Base-by-base conservation (phyloP, 257 asterid species). In the Solanum phureja region DNA sequence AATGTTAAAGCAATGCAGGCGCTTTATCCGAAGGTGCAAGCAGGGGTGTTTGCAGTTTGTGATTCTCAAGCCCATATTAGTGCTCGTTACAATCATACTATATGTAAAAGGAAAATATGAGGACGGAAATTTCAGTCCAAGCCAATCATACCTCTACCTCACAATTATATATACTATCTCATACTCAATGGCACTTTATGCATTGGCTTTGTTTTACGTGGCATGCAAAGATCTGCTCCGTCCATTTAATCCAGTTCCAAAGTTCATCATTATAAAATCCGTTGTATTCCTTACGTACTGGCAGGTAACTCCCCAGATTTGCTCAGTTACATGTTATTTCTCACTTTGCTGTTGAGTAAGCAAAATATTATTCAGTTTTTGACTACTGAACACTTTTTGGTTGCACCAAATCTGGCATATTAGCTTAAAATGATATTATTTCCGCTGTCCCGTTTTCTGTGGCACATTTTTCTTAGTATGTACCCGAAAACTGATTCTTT, bases 1-100 rank as follows among this genome's bases (percentile, higher is more conserved):
- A 37, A 29, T 66, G 83, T 83, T 85, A n/a, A 87, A 40, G 75
- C 37, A 52, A 64, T 92, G 95, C 98, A 96, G 99, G 93, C 98
- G 98, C 91, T 97, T 97, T 90, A 96, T 97, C 89, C 93, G 99
- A 92, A 94, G 98, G 88, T 97, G 98, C 93, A 97, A 97, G 90
- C 99, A 97, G 90, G 99, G 98, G 42, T 95, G 98, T 92, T 88
- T 97, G 94, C 99, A 97, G 91, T 97, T 97, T 90, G 99, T 97
- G 92, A 94, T 97, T 93, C 98, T 97, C 88, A 97, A 97, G 91
- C 99, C 99, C 85, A 88, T 94, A 74, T 92, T 97, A 75, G 99
- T 95, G 87, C 91, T 90, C 34, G 92, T 94, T 83, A 97, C 99
- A 60, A 86, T 96, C 90, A 89, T 97, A 88, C 94, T 97, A 34